Base-by-base conservation (phyloP, 345 rosid species). In the Raphanus raphanistrum region DNA sequence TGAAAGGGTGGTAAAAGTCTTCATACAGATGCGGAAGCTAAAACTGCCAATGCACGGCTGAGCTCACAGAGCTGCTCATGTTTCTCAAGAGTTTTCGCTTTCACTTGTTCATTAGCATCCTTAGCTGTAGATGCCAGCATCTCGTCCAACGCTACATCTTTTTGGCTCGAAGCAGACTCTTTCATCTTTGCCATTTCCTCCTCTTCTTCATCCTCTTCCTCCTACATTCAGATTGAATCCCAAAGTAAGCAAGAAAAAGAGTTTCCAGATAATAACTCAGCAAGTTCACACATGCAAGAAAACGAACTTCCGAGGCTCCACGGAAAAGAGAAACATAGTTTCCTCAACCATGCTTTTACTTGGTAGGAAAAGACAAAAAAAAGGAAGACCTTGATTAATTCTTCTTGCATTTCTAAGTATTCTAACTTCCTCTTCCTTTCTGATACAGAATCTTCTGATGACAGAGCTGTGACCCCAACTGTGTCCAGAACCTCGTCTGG, bases 401-500 rank as follows among this genome's bases (percentile, higher is more conserved):
- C 98, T 85, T 94, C 98, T 87, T 94, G 93, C 97, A 90, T 94
- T 83, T 89, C 98, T 29, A 94, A 84, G 90, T 80, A 92, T 84
- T 92, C 98, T 81, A 94, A 82, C 82, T 94, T 94, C 81, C 98
- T 92, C 86, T 90, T 90, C 86, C 90, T 94, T 76, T 94, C 97
- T 82, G 97, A 82, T 76, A 94, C 83, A 72, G 91, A 86, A 88
- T 92, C 97, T 81, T 92, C 98, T 66, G 97, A 92, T 80, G 94
- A 85, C 83, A 94, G 81, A 79, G 94, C 86, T 75, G 97, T 94
- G 69, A 88, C 94, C 55, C 90, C 88, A 75, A 94, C 98, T 32
- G 94, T 94, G 79, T 92, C 98, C 83, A 94, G 93, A 55, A 94
- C 96, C 84, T 94, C 98, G 80, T 92, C 98, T 2, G 98, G 98